These are phyloP conservation scores for Cornus suecica DNA, from an alignment of 148 eudicot genomes.

Conservation along the genomic window DNA sequence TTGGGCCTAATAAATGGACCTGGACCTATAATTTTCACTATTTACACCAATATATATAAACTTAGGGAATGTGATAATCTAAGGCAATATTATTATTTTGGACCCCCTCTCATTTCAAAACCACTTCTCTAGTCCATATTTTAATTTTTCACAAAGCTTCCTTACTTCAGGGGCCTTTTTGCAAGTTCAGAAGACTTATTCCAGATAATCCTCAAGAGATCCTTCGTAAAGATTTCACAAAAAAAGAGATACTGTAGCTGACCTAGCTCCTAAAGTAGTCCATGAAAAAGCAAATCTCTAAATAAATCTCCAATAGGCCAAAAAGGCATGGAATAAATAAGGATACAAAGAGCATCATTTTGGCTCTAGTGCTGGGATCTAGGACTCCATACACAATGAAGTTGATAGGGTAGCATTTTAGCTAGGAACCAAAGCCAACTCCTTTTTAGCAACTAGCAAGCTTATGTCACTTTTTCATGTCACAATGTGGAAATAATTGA, in stretches of 20 bases:
- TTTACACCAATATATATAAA: too few relatives aligned
- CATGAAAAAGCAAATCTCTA: neutral
- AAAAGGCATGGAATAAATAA: neutral
- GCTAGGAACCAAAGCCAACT: neutral
- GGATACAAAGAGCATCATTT: neutral
- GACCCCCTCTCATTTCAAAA: too few relatives aligned
- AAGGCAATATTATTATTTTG: too few relatives aligned
- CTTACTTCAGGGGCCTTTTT: too few relatives aligned
- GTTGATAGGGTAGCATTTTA: neutral
- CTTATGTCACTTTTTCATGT: neutral
- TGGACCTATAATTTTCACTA: too few relatives aligned
- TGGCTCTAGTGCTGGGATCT: conserved; percentile 1
- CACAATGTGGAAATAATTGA: neutral
- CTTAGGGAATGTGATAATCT: too few relatives aligned
- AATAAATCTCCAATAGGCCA: neutral
- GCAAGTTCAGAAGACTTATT: too few relatives aligned
- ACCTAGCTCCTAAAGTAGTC: neutral
- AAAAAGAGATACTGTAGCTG: too few relatives aligned
- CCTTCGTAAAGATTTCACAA: too few relatives aligned
- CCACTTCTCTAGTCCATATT: too few relatives aligned
- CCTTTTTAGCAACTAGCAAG: neutral
- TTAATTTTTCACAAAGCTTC: too few relatives aligned
- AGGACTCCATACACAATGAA: neutral
- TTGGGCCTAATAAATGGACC: too few relatives aligned
- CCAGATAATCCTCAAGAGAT: neutral